Base-by-base conservation (phyloP, 805 yeast species). In the Peterozyma toletana region DNA sequence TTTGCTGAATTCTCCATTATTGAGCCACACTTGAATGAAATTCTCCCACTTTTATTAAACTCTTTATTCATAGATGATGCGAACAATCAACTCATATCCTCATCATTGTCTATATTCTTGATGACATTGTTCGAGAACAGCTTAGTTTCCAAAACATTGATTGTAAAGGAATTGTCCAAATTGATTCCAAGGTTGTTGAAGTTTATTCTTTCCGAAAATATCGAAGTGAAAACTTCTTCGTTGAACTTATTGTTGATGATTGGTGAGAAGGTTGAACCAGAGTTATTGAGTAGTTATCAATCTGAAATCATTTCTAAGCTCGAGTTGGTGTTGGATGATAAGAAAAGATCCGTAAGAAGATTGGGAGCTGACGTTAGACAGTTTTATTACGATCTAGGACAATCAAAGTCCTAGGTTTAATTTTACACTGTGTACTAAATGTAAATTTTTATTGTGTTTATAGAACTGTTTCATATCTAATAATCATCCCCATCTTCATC, bases 301-400 rank as follows among this genome's bases (percentile, higher is more conserved):
- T 57, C 56, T 3, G 60, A 58, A 10, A 66, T 86, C 10, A 66
- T 86, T 33, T 59, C 53, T 15, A 70, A 67, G 11, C 62, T 86
- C 38, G 66, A 64, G 1, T 57, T 55, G 1, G 80, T 75, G 0
- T 65, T 93, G 49, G 93, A 84, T 51, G 96, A 91, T 59, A 72
- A 70, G 39, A 82, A 71, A 56, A 75, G 99, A 59, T 64, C 62
- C 2, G 86, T 91, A 1, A 75, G 99, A 56, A 83, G 79, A 57
- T 70, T 77, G 41, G 84, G 91, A 6, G 80, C 85, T 42, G 88
- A 84, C 52, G 78, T 91, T 43, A 76, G 96, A 55, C 97, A 91
- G 57, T 66, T 71, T 0, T 83, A 77, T 54, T 86, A 67, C 58
- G 95, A 85, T 51, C 51, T 72, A 43, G 66, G 61, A 1, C 59